Evolutionary conservation across 441 rosid genomes (phyloP), one percentile per base, ranked within the genome.

Genomic region (Raphanus hybrid): DNA sequence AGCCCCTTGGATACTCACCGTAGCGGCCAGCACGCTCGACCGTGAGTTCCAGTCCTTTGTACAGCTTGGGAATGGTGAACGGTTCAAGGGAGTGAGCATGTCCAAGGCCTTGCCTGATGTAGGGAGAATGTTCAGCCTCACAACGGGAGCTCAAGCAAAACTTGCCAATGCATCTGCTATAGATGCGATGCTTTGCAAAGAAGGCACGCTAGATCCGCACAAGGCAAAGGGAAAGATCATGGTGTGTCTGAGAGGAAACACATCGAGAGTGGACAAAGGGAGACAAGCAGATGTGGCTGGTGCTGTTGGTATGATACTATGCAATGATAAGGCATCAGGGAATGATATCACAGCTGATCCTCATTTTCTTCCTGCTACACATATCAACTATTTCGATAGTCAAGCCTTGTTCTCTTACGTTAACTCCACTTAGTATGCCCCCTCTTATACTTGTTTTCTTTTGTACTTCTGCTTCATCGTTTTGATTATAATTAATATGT

Each of bases 21-120:
- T 68, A 1, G 71, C 71, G 29, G 71, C 71, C 9, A 68, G 71
- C 71, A 68, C 71, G 14, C 27, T 52, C 1, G 71, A 68, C 11
- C 71, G 71, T 68, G 80, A 84, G 58, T 86, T 88, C 58, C 80
- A 71, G 15, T 14, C 82, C 5, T 69, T 41, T 62, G 91, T 83
- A 10, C 64, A 82, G 18, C 85, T 87, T n/a, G 67, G 23, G 0
- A 85, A 79, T 5, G 80, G 85, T 4, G 54, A 27, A 16, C 78
- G 75, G 3, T 73, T 88, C 69, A 74, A 82, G 79, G 87, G 90
- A 10, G 64, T 23, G 20, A 85, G 83, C 78, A 78, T 85, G 67
- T 80, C 88, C 0, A 52, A 43, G 14, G 60, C 85, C 1, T 67
- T 83, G 27, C 81, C 84, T 0, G 26, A 23, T 23, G 63, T 20